These are phyloP conservation scores for Akebia trifoliata DNA, from an alignment of 164 flowering plant species.

Conservation along the genomic window DNA sequence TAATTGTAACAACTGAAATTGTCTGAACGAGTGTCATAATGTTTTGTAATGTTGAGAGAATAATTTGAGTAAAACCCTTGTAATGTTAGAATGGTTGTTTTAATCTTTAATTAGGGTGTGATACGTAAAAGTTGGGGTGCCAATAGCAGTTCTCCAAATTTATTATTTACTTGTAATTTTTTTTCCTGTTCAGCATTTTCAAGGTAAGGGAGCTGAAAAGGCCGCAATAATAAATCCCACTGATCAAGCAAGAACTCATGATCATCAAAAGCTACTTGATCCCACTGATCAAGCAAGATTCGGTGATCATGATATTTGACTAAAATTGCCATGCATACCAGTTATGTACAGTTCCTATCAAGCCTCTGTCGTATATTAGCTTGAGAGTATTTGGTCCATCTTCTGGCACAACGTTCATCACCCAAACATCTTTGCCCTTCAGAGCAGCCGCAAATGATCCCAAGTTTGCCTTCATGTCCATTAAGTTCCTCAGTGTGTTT, in stretches of 20 bases:
- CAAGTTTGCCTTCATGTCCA: slow-evolving; percentile 90
- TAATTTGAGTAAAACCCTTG: too few species aligned
- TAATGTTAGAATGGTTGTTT: too few species aligned
- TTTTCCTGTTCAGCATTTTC: not conserved
- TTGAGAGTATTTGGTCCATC: slow-evolving; percentile 87
- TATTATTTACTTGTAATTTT: too few species aligned
- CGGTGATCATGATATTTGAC: not conserved
- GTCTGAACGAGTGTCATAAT: too few species aligned
- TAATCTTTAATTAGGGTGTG: too few species aligned
- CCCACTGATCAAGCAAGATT: not conserved
- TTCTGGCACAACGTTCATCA: slow-evolving; percentile 89
- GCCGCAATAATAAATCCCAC: not conserved
- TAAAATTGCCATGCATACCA: slow-evolving; percentile 42
- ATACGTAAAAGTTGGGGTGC: too few species aligned
- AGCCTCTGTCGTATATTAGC: slow-evolving; percentile 75
- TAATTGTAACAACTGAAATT: too few species aligned
- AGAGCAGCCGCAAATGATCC: slow-evolving; percentile 91
- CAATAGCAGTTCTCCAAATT: too few species aligned
- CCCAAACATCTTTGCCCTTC: slow-evolving; percentile 79
- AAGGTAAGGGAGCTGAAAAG: not conserved
- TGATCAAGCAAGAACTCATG: not conserved
- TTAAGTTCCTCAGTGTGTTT: slow-evolving; percentile 62
- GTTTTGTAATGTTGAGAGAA: too few species aligned
- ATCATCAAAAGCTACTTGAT: not conserved
- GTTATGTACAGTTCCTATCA: slow-evolving; percentile 69